Evolutionary conservation across 768 basidiomycete genomes (phyloP).

Genomic region (Agaricus subrufescens): DNA sequence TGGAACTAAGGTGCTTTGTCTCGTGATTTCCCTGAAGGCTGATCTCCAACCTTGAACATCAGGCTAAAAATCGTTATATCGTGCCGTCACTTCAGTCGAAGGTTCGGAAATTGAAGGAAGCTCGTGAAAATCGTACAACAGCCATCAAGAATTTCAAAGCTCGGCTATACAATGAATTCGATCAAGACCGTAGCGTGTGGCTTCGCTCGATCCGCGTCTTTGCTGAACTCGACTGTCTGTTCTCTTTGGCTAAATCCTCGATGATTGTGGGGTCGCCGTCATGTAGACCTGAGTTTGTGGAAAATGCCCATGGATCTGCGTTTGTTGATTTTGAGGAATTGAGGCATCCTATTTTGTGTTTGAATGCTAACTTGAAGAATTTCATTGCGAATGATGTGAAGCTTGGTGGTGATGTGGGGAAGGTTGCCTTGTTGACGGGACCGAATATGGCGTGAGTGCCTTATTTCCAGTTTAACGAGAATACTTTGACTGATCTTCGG

Average conservation of each 20-base stretch:
- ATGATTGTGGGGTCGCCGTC: slow-evolving; percentile 86
- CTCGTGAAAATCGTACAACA: slow-evolving; percentile 78
- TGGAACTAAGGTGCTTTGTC: slow-evolving; percentile 64
- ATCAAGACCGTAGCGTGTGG: slow-evolving; percentile 76
- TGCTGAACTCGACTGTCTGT: slow-evolving; percentile 94
- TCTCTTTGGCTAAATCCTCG: slow-evolving; percentile 88
- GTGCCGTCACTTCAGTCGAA: slow-evolving; percentile 67
- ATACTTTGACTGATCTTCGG: not conserved
- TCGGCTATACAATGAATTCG: slow-evolving; percentile 77
- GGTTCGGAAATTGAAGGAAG: slow-evolving; percentile 86
- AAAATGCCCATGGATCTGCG: slow-evolving; percentile 56
- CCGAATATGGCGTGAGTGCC: slow-evolving; percentile 81
- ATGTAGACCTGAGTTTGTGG: slow-evolving; percentile 88
- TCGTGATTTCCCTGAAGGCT: not conserved
- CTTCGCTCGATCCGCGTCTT: slow-evolving; percentile 79
- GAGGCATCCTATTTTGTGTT: slow-evolving; percentile 81
- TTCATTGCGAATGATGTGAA: slow-evolving; percentile 95
- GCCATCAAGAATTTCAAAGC: slow-evolving; percentile 82
- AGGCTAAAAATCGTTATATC: slow-evolving; percentile 75
- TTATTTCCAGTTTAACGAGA: not conserved
- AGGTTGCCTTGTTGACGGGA: slow-evolving; percentile 82
- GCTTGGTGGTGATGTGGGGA: slow-evolving; percentile 70
- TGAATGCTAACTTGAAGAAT: slow-evolving; percentile 54
- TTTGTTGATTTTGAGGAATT: slow-evolving; percentile 86
- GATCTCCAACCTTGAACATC: not conserved